Evolutionary conservation across 2,329 filamentous ascomycete genomes (phyloP), one percentile per base, ranked within the genome.

Genomic region (Hypomyces perniciosus): DNA sequence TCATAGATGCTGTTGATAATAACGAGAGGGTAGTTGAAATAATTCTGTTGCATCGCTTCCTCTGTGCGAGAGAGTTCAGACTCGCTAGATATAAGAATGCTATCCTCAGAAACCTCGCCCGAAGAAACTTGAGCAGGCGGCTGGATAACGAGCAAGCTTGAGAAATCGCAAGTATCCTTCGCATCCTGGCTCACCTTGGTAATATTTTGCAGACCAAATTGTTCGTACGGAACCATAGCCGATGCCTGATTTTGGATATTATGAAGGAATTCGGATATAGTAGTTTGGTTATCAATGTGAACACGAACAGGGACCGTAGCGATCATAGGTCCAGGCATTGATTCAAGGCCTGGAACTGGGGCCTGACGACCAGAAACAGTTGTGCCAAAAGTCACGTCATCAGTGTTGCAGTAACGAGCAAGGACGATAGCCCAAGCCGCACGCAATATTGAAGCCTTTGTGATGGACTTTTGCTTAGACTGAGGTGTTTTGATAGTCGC

Each of bases 321-420:
- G 3, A 58, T 30, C 27, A 34, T 44, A 12, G 30, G 42, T n/a
- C 42, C 27, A n/a, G 27, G n/a, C 42, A 44, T 13, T 20, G 12
- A 13, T 5, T 26, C 31, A 8, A 30, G 8, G 5, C 31, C 44
- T 26, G 20, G 31, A 8, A 46, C 9, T 4, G 52, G 29, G 13
- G 54, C 51, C n/a, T 56, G 34, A 26, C 56, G 42, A 27, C 56
- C 52, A n/a, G 54, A 55, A 12, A 58, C 39, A 6, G 50, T 53
- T 6, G 42, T 26, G 7, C 48, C 48, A 28, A 50, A 50, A 6
- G 55, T 6, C 2, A 61, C 46, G 34, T 48, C 52, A 26, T 47
- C 48, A n/a, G 31, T 20, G 12, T 44, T 51, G 20, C 53, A 46
- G 44, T 53, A 31, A 30, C 28, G 30, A 8, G 31, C 44, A 8